Base-by-base conservation (phyloP, 495 filamentous ascomycete genomes). In the Penicillium riverlandense region DNA sequence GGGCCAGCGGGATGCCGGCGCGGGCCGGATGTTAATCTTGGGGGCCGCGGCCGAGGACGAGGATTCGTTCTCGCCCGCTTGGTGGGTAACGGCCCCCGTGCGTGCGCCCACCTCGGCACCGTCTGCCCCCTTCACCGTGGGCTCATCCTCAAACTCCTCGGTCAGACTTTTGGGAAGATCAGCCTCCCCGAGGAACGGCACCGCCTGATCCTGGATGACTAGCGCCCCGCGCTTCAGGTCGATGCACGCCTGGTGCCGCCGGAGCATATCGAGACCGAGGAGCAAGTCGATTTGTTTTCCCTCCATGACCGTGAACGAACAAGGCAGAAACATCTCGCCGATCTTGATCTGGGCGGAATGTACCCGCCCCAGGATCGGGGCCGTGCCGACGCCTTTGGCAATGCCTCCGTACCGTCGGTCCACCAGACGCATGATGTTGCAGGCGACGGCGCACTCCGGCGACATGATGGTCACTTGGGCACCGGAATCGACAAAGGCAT, bases 401-500 rank as follows among this genome's bases (percentile, higher is more conserved):
- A 96, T 85, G 50, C 92, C 92, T 32, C 86, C 81, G 61, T 89
- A 97, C 35, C 92, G 84, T 46, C 77, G 82, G 65, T 99, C 94
- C 16, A 97, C 82, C n/a, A 97, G 79, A 12, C 92, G 86, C 86
- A 95, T 95, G 64, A 99, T 96, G 56, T 88, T 89, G 59, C 94
- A 97, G 28, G 79, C 74, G 53, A 90, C 84, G 8, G 92, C 94
- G 58, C 88, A 95, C 31, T 80, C 72, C 6, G 92, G 94, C 6
- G 90, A 96, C 92, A 99, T 97, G 69, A 99, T 96, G 12, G 92
- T 99, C 11, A 92, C 86, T 69, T 99, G 94, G 13, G 92, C 92
- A 38, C 92, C 92, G 14, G 92, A 96, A 64, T 99, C 92, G 51
- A 99, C 94, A 40, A 99, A 88, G 8, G 94, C 92, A 70, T 96